Evolutionary conservation across 495 filamentous ascomycete genomes (phyloP), one percentile per base, ranked within the genome.

Genomic region (Corynascus novoguineensis): DNA sequence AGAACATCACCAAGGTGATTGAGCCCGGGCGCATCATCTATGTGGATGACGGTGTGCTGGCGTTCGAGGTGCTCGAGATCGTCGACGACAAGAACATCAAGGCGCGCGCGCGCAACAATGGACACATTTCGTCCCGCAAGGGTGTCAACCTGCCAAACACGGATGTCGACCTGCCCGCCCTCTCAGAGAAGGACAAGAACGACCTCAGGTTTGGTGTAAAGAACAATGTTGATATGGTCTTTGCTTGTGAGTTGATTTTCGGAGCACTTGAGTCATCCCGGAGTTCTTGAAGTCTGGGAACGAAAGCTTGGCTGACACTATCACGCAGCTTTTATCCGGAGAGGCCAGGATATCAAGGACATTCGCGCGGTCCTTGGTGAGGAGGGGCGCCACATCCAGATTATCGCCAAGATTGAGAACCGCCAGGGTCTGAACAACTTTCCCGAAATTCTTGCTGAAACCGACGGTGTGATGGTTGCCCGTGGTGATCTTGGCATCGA

Each of bases 331-430:
- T 98, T 98, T 73, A 98, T 98, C 72, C 91, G 93, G 59, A 86
- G 85, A 40, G 93, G 88, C 42, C 84, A 85, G 60, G 93, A 98
- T 71, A 96, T 98, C 78, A 84, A 79, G 60, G 79, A 87, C 58
- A 98, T 98, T 73, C 92, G 93, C 58, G 84, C 88, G 52, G 86
- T 97, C 32, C 83, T 98, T 34, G 93, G 93, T 45, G 81, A 88
- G 65, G 90, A 92, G n/a, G 93, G 93, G 61, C 86, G 86, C 72
- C 87, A 95, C 64, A 97, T 98, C 67, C 95, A 98, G 81, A 97
- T 98, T 74, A 96, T 98, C 73, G 90, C 93, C 79, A 98, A 98
- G 84, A 95, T 98, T 64, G 93, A 98, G 81, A 98, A 98, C 79
- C 88, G 96, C 74, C 93, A 98, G 75, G 93, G 93, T 51, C 70